phyloP scores from a whole-genome alignment of 495 filamentous ascomycete genomes.

The Pseudotulostoma volvatum region DNA sequence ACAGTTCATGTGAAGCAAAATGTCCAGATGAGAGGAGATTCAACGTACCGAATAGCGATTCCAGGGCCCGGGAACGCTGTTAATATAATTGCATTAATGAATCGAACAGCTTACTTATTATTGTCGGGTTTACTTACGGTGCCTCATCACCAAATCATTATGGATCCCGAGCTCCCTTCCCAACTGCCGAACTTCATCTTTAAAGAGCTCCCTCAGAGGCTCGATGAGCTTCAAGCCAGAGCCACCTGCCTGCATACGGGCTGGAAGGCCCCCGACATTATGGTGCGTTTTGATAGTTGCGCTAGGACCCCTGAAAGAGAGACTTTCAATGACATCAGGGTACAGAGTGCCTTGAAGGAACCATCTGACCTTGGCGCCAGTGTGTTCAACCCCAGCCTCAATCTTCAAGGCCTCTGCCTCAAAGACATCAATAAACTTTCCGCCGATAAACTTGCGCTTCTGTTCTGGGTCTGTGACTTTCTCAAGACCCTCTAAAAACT shows the following conservation, averaged over 20 bases:
- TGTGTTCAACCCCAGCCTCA: constrained; percentile 41
- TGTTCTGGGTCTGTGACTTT: constrained; percentile 71
- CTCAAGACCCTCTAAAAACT: constrained; percentile 57
- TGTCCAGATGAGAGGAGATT: too few relatives aligned
- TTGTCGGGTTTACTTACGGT: constrained; percentile 43
- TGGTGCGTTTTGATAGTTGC: constrained; percentile 54
- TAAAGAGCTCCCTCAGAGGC: constrained; percentile 66
- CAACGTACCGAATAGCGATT: constrained; percentile 75
- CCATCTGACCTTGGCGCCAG: constrained; percentile 62
- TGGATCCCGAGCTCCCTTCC: constrained; percentile 63
- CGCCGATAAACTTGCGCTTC: constrained; percentile 88
- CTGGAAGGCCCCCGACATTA: constrained; percentile 17
- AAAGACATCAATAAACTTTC: constrained; percentile 76
- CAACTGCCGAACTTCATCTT: constrained; percentile 59
- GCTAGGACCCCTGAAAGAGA: constrained; percentile 67
- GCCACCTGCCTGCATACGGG: constrained; percentile 36
- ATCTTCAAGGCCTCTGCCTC: constrained; percentile 60
- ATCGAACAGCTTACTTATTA: constrained; percentile 18
- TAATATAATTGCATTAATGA: constrained; percentile 2
- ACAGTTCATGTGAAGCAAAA: too few relatives aligned
- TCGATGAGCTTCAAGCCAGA: constrained; percentile 57
- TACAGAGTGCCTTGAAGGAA: constrained; percentile 69
- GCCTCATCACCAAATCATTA: constrained; percentile 63
- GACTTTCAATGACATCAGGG: constrained; percentile 61
- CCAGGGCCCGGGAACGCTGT: constrained; percentile 43